phyloP scores from a whole-genome alignment of 495 filamentous ascomycete species.

The Cercophora newfieldiana region DNA sequence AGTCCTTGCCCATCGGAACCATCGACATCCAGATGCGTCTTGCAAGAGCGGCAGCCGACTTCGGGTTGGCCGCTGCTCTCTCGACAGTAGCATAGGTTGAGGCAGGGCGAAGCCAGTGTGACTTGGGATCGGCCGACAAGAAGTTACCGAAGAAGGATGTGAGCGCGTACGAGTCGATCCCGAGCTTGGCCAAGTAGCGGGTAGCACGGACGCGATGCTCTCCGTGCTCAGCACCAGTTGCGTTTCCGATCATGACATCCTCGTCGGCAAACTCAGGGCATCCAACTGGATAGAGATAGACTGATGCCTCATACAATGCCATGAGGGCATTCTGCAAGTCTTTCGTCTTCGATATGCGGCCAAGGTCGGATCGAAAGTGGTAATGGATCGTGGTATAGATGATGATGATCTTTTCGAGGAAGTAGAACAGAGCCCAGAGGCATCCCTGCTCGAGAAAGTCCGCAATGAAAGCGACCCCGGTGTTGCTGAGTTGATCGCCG shows the following conservation, averaged over 20 bases:
- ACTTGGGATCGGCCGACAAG: conserved; percentile 23
- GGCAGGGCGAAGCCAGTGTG: conserved; percentile 30
- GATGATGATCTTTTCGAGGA: conserved; percentile 67
- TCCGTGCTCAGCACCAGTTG: conserved; percentile 28
- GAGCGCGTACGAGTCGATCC: conserved; percentile 31
- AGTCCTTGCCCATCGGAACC: conserved; percentile 30
- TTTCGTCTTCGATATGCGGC: conserved; percentile 69
- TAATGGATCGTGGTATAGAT: conserved; percentile 83
- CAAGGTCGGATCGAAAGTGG: conserved; percentile 69
- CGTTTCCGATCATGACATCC: conserved; percentile 33
- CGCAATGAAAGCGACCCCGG: conserved; percentile 22
- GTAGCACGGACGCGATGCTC: conserved; percentile 26
- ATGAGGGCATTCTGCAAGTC: conserved; percentile 65
- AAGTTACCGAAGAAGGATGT: conserved; percentile 36
- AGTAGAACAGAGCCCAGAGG: conserved; percentile 49
- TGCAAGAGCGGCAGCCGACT: conserved; percentile 50
- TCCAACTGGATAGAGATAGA: conserved; percentile 32
- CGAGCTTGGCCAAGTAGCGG: conserved; percentile 28
- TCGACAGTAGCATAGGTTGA: conserved; percentile 32
- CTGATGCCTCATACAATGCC: conserved; percentile 72
- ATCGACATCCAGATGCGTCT: conserved; percentile 36
- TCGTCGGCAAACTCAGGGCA: conserved; percentile 27
- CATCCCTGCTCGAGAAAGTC: conserved; percentile 28
- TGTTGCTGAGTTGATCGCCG: conserved; percentile 4
- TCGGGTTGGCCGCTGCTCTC: conserved; percentile 31